Percentiles rank a stretch among this genome's conserved stretches.
These are phyloP conservation scores for Cladosporium phlei DNA, from an alignment of 2,329 filamentous ascomycete genomes.

Conservation along the genomic window DNA sequence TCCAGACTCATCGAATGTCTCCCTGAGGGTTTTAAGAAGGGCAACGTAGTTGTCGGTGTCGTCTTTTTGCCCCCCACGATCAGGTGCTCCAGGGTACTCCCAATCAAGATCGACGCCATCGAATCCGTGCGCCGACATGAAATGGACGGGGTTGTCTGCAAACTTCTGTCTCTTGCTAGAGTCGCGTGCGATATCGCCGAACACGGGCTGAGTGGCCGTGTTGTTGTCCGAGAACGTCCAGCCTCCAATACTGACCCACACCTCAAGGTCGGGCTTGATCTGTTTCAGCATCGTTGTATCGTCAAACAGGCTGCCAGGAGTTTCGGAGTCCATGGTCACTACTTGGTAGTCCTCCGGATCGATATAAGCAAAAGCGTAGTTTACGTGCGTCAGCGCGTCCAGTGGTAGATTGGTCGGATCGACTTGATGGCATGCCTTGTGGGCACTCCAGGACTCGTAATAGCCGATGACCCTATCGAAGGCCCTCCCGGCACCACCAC, in stretches of 20 bases:
- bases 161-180: slow-evolving; percentile 12
- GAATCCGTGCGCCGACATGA: slow-evolving; percentile 18
- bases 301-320: neutral
- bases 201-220: slow-evolving; percentile 21
- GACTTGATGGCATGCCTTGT: slow-evolving; percentile 5
- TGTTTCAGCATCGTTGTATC: slow-evolving; percentile 31
- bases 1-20: slow-evolving; percentile 33
- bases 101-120: slow-evolving; percentile 22
- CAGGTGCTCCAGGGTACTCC: slow-evolving; percentile 25
- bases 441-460: slow-evolving; percentile 17
- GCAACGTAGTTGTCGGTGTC: slow-evolving; percentile 38
- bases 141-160: slow-evolving; percentile 1
- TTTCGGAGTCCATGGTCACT: neutral
- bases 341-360: neutral
- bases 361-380: slow-evolving; percentile 25
- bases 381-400: slow-evolving; percentile 10
- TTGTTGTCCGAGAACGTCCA: slow-evolving; percentile 33
- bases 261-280: slow-evolving; percentile 24
- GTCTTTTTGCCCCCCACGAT: slow-evolving; percentile 34
- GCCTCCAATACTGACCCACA: slow-evolving; percentile 39
- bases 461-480: slow-evolving; percentile 15
- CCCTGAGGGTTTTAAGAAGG: slow-evolving; percentile 35
- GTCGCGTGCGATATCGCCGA: slow-evolving; percentile 32
- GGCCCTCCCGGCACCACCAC: too few species aligned
- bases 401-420: neutral